These are phyloP conservation scores for Alternaria arborescens DNA, from an alignment of 2,329 filamentous ascomycete species.

Conservation along the genomic window DNA sequence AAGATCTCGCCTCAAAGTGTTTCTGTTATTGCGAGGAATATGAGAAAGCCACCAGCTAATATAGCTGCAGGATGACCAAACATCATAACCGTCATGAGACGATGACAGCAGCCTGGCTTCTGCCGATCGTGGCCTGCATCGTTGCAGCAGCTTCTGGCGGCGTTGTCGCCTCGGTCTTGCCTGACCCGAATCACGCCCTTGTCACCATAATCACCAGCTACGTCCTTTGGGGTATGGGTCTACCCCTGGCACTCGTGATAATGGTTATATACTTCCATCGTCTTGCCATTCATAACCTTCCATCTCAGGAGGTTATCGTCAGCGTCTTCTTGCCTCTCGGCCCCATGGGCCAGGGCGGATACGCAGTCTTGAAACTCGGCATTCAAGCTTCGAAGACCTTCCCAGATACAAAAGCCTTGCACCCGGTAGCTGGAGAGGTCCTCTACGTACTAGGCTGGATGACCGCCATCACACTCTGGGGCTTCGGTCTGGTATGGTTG, in stretches of 20 bases:
- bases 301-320: constrained; percentile 71
- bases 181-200: constrained; percentile 63
- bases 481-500: constrained; percentile 64
- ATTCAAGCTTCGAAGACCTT: constrained; percentile 56
- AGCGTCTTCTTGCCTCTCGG: constrained; percentile 73
- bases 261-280: constrained; percentile 75
- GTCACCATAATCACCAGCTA: constrained; percentile 70
- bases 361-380: constrained; percentile 62
- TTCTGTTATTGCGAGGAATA: too few species aligned
- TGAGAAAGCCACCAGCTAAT: background rate
- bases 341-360: constrained; percentile 72
- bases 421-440: constrained; percentile 58
- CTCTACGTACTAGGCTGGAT: constrained; percentile 67
- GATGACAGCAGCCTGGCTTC: constrained; percentile 71
- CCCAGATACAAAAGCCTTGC: constrained; percentile 47
- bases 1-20: background rate
- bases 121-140: constrained; percentile 72
- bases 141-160: constrained; percentile 71
- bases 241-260: constrained; percentile 67
- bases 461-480: constrained; percentile 62
- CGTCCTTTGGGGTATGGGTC: constrained; percentile 72
- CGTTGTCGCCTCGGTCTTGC: constrained; percentile 67
- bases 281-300: constrained; percentile 71
- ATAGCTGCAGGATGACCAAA: constrained; percentile 35
- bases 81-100: constrained; percentile 38